Conservation (phyloP, 192 early-diverging fungal genomes). For the Phlyctochytrium arcticum region DNA sequence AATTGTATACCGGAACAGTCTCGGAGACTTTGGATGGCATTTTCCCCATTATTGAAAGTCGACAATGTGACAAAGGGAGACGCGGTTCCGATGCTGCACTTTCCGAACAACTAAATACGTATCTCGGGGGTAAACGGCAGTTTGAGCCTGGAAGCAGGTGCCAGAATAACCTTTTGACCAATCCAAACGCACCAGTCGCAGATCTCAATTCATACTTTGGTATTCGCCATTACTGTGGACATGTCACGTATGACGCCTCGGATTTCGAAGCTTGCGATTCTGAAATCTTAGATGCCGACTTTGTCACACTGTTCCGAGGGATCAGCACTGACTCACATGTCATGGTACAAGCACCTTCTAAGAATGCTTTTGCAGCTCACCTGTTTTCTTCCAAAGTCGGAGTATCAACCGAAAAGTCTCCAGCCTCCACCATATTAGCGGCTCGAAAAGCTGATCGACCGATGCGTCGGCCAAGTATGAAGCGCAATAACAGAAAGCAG, state of each 20-base stretch:
- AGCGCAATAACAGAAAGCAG: constrained; percentile 36
- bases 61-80: neutral
- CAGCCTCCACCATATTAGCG: constrained; percentile 60
- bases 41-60: constrained; percentile 6
- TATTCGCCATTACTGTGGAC: constrained; percentile 58
- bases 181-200: neutral
- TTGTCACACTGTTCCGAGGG: constrained; percentile 67
- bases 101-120: neutral
- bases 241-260: constrained; percentile 67
- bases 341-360: constrained; percentile 28
- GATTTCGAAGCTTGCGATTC: constrained; percentile 58
- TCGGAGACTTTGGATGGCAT: constrained; percentile 36
- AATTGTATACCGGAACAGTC: constrained; percentile 14
- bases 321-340: neutral
- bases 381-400: constrained; percentile 62
- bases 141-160: constrained; percentile 7
- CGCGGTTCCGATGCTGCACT: neutral
- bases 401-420: constrained; percentile 47
- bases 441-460: constrained; percentile 67
- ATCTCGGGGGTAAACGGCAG: neutral
- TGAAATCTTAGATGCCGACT: constrained; percentile 63
- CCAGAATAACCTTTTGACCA: neutral
- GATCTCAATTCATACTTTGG: constrained; percentile 43
- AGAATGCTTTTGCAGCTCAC: constrained; percentile 62
- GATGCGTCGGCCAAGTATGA: constrained; percentile 58